These are phyloP conservation scores for Huntiella abstrusa DNA, from an alignment of 2,329 filamentous ascomycete genomes.

Conservation along the genomic window DNA sequence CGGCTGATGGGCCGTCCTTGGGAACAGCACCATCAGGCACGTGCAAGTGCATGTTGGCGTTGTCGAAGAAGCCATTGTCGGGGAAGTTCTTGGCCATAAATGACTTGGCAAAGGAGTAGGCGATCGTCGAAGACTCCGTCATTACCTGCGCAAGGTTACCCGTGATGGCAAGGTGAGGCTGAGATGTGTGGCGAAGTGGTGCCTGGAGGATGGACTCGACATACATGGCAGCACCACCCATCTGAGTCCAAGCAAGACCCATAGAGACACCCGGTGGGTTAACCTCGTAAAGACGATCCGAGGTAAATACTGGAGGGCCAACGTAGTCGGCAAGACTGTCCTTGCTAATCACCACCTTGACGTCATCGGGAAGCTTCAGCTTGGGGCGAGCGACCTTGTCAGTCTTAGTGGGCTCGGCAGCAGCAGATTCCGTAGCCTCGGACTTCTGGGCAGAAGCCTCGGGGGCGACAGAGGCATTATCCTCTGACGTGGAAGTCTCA, in stretches of 20 bases:
- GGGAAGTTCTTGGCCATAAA: conserved; percentile 71
- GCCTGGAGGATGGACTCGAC: conserved; percentile 91
- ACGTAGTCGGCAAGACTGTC: conserved; percentile 93
- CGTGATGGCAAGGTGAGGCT: conserved; percentile 71
- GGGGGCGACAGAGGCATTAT: conserved; percentile 9
- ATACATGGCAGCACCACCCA: conserved; percentile 91
- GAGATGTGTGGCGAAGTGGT: conserved; percentile 52
- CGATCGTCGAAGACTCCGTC: conserved; percentile 92
- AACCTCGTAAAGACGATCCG: conserved; percentile 83
- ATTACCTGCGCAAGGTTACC: conserved; percentile 92
- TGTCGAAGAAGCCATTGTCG: conserved; percentile 88
- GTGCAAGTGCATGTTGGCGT: conserved; percentile 86
- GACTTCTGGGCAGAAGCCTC: conserved; percentile 12
- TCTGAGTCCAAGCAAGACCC: conserved; percentile 94
- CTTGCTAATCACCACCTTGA: conserved; percentile 72
- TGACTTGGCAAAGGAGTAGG: conserved; percentile 89
- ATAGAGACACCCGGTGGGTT: conserved; percentile 91
- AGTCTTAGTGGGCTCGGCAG: conserved; percentile 16
- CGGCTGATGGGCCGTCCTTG: conserved; percentile 84
- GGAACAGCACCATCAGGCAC: conserved; percentile 91
- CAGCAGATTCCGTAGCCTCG: conserved; percentile 12
- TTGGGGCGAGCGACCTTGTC: conserved; percentile 45
- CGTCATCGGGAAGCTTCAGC: conserved; percentile 66
- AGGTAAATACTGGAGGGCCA: conserved; percentile 85
- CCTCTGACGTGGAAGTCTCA: conserved; percentile 18